Base-by-base conservation (phyloP, 2,329 filamentous ascomycete species). In the Fusarium xyrophilum region DNA sequence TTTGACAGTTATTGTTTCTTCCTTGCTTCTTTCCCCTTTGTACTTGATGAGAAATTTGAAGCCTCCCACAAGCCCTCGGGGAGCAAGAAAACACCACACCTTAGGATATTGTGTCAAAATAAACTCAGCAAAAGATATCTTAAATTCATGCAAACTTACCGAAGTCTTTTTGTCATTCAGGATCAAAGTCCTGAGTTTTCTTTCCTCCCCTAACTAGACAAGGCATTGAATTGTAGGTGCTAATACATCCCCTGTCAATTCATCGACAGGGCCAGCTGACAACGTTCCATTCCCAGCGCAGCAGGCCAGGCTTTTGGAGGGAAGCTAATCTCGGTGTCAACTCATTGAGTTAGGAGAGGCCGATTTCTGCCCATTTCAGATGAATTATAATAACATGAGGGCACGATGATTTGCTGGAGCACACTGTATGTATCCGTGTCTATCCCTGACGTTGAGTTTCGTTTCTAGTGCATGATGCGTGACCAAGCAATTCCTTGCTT, bases 311-410 rank as follows among this genome's bases (percentile, higher is more conserved):
- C 53, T 63, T 28, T 50, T 59, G 65, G 44, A 70, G 60, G 57
- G 60, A 60, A 69, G 67, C 63, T 73, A 74, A 73, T 73, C 67
- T 73, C 71, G 71, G 71, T 60, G 70, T 72, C 59, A 46, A 63
- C 71, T 56, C 56, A 67, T 72, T 51, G 59, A 70, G 68, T 66
- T 64, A 70, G 55, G 65, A 47, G 60, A 63, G n/a, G 39, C 56
- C 56, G 60, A 48, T 56, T 60, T 63, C 42, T 59, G 51, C 43
- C 56, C 56, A 72, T 56, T 52, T 58, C 32, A 55, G 55, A 63
- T 56, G 56, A 40, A 60, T 65, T 54, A 52, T 43, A 59, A 44
- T 40, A 33, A 40, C 36, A 51, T 25, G 32, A 27, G 25, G 15
- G 50, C 32, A 25, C 42, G 35, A 57, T 60, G 44, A 51, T 60